Base-by-base conservation (phyloP, 257 asterid genomes). In the Sherardia arvensis region DNA sequence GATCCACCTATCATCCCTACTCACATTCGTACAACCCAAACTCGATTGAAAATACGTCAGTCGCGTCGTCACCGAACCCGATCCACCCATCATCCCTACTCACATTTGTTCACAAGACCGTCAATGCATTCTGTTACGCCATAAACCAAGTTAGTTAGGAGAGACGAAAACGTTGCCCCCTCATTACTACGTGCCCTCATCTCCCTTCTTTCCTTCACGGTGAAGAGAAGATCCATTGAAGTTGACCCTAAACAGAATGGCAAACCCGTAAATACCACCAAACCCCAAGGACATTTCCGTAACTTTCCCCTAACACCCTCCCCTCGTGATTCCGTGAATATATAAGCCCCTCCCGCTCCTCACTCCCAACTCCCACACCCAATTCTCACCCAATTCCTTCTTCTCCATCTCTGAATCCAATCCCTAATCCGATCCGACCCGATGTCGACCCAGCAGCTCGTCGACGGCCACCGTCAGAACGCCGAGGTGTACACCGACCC, bases 401-500 rank as follows among this genome's bases (percentile, higher is more conserved):
- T 2, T 23, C 28, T 48, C 45, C 23, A 3, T n/a, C 20, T 43
- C n/a, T n/a, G n/a, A n/a, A n/a, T 20, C 47, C 12, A 1, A 12
- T 2, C 12, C 14, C 57, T 23, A 28, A 0, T 33, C 45, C 47
- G 32, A 45, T 38, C 23, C 65, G 21, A 40, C 62, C 30, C 25
- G 32, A 70, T 70, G 74, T 62, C 74, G 27, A 25, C 65, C 60
- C 74, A 61, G 54, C 73, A 62, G 43, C 64, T 70, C 25, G 74
- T 70, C 23, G 74, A 63, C 32, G 57, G 53, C 17, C 63, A 70
- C 74, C 54, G 69, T 18, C 64, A 55, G 48, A 62, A 63, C 53
- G 74, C 74, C 12, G 69, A 70, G 59, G 6, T 70, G 2, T 55
- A 62, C 74, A 54, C 74, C 15, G 69, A 70, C 69, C 74, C 74